Percentiles rank a stretch among this genome's conserved stretches.
Conservation (phyloP, 768 basidiomycete genomes). For the Glaciozyma antarctica region DNA sequence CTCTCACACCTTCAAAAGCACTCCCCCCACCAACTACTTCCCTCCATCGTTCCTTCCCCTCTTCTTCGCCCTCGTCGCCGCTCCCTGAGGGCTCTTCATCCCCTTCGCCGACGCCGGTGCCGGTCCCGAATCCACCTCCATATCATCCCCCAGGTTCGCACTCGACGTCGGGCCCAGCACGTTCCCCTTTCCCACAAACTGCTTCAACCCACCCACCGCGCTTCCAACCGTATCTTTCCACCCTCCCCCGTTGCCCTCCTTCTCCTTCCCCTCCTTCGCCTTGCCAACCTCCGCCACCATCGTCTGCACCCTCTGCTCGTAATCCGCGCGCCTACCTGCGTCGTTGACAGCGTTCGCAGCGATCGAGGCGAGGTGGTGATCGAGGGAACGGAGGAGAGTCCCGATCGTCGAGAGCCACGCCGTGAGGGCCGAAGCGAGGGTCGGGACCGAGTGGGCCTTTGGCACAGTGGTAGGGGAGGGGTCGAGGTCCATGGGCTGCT, state of each 20-base stretch:
- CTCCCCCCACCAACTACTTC: too few relatives aligned
- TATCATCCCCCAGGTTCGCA: too few relatives aligned
- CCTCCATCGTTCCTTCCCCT: too few relatives aligned
- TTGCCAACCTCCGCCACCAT: neutral
- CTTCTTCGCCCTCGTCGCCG: too few relatives aligned
- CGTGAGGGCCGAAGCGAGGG: constrained; percentile 10
- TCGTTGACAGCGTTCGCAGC: constrained; percentile 9
- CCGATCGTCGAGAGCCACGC: constrained; percentile 49
- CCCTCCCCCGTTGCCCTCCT: neutral
- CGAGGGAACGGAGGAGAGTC: constrained; percentile 60
- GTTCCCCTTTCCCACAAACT: constrained; percentile 1
- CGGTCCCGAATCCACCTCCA: too few relatives aligned
- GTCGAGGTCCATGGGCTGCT: constrained; percentile 1
- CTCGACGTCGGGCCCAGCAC: too few relatives aligned
- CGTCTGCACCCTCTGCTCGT: constrained; percentile 10
- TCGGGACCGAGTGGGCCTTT: constrained; percentile 7
- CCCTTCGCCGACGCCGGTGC: too few relatives aligned
- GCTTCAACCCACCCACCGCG: constrained; percentile 1
- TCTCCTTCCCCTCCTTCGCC: neutral
- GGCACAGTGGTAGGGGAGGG: constrained; percentile 39
- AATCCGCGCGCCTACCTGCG: neutral
- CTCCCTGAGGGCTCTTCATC: too few relatives aligned
- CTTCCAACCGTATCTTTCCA: constrained; percentile 1
- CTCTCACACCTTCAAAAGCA: too few relatives aligned
- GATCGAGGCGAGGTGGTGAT: constrained; percentile 57